A percentile compares a stretch with the other conserved stretches of the same genome.
phyloP scores from a whole-genome alignment of 495 filamentous ascomycete species.

The Penicillium paradoxum region DNA sequence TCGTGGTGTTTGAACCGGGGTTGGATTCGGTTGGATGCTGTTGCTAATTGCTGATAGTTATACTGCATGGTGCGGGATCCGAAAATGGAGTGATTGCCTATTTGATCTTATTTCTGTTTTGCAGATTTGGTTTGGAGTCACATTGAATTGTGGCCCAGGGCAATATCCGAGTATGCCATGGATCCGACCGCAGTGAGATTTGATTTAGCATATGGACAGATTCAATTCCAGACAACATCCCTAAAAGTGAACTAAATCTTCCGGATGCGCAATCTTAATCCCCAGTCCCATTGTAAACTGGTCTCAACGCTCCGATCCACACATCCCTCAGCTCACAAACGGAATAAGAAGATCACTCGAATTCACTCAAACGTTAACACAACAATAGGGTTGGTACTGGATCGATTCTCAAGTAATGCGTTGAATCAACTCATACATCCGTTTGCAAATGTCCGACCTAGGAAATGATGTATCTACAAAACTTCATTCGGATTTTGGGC shows the following conservation, averaged over 20 bases:
- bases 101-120: neutral
- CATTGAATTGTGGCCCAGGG: too few species aligned
- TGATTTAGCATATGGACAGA: neutral
- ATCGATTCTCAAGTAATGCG: neutral
- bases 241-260: neutral
- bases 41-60: constrained; percentile 15
- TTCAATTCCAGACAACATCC: neutral
- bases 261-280: constrained; percentile 3
- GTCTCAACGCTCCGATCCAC: constrained; percentile 13
- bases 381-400: neutral
- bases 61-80: constrained; percentile 34
- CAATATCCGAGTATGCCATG: neutral
- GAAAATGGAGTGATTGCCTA: constrained; percentile 13
- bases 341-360: neutral
- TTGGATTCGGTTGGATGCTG: constrained; percentile 1
- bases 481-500: neutral
- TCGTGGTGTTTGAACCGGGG: neutral
- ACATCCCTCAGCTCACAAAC: constrained; percentile 13
- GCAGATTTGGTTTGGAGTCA: neutral
- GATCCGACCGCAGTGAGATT: neutral
- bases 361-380: neutral
- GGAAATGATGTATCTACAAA: neutral
- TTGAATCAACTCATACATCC: neutral
- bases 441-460: neutral
- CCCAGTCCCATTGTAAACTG: constrained; percentile 16